A percentile compares a stretch with the other conserved stretches of the same genome.
Conservation (phyloP, 2,329 filamentous ascomycete species). For the Beauveria caledonica region DNA sequence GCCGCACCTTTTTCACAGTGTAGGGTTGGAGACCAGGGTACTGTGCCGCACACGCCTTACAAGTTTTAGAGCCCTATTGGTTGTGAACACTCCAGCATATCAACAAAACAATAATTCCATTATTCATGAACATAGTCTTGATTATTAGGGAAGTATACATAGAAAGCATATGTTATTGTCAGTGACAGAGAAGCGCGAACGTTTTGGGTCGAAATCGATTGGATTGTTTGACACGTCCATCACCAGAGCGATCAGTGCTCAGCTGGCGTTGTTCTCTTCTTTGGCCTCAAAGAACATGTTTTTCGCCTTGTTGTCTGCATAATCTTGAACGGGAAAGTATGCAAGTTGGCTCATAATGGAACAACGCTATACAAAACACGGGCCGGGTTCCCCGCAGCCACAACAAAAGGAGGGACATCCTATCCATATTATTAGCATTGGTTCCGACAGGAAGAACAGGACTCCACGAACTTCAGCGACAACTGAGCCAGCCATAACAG, state of each 20-base stretch:
- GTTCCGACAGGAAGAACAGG: not conserved
- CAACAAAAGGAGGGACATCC: slow-evolving; percentile 14
- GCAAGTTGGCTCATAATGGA: slow-evolving; percentile 14
- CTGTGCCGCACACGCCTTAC: no score
- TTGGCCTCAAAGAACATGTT: not conserved
- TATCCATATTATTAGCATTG: not conserved
- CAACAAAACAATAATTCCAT: no score
- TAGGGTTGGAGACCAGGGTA: no score
- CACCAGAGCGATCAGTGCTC: not conserved
- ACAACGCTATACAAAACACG: slow-evolving; percentile 39
- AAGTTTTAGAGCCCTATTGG: no score
- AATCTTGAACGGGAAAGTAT: not conserved
- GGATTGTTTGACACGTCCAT: not conserved
- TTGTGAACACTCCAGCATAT: no score
- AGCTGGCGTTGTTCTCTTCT: not conserved
- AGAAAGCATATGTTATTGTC: not conserved
- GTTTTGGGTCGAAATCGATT: not conserved
- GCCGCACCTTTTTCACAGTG: not conserved
- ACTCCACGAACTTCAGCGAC: slow-evolving; percentile 58
- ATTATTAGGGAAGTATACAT: not conserved
- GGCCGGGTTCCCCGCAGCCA: slow-evolving; percentile 63
- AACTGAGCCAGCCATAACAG: slow-evolving; percentile 74
- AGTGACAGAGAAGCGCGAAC: not conserved
- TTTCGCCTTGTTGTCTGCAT: not conserved
- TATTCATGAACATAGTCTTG: no score